Evolutionary conservation across 2,329 filamentous ascomycete species (phyloP).

Genomic region (Tolypocladium nubicola): DNA sequence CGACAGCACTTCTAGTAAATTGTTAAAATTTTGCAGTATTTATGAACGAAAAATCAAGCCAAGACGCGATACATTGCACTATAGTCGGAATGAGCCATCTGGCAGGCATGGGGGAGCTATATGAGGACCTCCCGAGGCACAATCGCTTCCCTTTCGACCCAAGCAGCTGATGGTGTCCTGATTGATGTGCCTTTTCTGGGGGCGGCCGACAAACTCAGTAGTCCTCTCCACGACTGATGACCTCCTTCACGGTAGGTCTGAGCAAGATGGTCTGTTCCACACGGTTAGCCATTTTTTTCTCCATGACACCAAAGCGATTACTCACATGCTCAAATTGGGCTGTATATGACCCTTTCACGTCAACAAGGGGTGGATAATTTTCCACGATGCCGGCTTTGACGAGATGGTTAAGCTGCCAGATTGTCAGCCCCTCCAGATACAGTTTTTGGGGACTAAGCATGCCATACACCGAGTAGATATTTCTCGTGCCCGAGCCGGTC

Average conservation of each 20-base stretch:
- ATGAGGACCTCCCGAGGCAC: too few species aligned
- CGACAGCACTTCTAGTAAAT: too few species aligned
- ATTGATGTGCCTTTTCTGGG: too few species aligned
- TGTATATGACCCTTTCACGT: slow-evolving; percentile 89
- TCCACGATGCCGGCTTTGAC: slow-evolving; percentile 78
- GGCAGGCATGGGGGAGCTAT: too few species aligned
- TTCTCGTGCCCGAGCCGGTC: slow-evolving; percentile 92
- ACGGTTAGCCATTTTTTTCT: too few species aligned
- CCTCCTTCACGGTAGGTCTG: slow-evolving; percentile 72
- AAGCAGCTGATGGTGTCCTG: too few species aligned
- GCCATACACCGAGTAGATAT: slow-evolving; percentile 72
- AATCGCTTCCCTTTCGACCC: too few species aligned
- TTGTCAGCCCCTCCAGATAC: neutral
- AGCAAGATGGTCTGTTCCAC: too few species aligned
- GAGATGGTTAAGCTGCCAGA: slow-evolving; percentile 64
- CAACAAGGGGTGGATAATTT: slow-evolving; percentile 78
- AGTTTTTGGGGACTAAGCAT: slow-evolving; percentile 3
- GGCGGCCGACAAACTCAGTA: slow-evolving; percentile 39
- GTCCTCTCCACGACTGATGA: slow-evolving; percentile 77
- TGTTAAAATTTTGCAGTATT: too few species aligned
- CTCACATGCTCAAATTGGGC: slow-evolving; percentile 91
- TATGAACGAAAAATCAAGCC: too few species aligned
- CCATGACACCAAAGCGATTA: slow-evolving; percentile 15
- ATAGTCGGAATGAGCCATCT: too few species aligned
- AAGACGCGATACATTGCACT: too few species aligned